Percentiles rank a stretch among this genome's conserved stretches.
Evolutionary conservation across 1,284 basidiomycete genomes (phyloP).

Genomic region (Ceratobasidium sp.): DNA sequence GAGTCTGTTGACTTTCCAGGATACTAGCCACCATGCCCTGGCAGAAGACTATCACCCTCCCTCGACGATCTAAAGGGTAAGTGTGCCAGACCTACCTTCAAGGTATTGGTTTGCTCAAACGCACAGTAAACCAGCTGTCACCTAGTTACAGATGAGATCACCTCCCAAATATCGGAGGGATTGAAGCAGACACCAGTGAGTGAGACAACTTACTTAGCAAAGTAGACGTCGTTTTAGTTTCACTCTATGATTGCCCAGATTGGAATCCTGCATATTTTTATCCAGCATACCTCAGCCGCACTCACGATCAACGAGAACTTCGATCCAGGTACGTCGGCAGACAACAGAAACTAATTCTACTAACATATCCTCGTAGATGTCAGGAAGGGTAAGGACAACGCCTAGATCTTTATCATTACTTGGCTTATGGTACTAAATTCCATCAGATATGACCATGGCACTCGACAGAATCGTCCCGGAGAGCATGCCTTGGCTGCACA

Average conservation of each 20-base stretch:
- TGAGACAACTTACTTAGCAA: no score
- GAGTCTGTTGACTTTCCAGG: no score
- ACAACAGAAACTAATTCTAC: slow-evolving; percentile 9
- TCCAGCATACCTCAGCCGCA: slow-evolving; percentile 89
- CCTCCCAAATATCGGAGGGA: slow-evolving; percentile 76
- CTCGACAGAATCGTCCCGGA: slow-evolving; percentile 91
- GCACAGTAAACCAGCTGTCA: slow-evolving; percentile 68
- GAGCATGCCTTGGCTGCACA: slow-evolving; percentile 85
- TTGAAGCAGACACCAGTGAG: slow-evolving; percentile 74
- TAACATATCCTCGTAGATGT: slow-evolving; percentile 51
- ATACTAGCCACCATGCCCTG: no score
- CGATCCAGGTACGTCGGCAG: slow-evolving; percentile 66
- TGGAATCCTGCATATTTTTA: slow-evolving; percentile 77
- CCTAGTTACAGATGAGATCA: slow-evolving; percentile 85
- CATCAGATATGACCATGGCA: slow-evolving; percentile 82
- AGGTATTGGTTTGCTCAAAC: no score
- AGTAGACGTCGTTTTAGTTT: no score
- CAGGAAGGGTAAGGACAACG: slow-evolving; percentile 55
- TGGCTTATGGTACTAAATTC: slow-evolving; percentile 41
- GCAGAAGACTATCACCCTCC: slow-evolving; percentile 86
- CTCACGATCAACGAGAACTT: slow-evolving; percentile 89
- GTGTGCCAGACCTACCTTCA: no score
- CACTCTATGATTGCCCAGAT: slow-evolving; percentile 57
- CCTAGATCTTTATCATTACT: slow-evolving; percentile 27
- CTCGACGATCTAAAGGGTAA: slow-evolving; percentile 65